Base-by-base conservation (phyloP, 2,329 filamentous ascomycete species). In the Cladorrhinum sp. region DNA sequence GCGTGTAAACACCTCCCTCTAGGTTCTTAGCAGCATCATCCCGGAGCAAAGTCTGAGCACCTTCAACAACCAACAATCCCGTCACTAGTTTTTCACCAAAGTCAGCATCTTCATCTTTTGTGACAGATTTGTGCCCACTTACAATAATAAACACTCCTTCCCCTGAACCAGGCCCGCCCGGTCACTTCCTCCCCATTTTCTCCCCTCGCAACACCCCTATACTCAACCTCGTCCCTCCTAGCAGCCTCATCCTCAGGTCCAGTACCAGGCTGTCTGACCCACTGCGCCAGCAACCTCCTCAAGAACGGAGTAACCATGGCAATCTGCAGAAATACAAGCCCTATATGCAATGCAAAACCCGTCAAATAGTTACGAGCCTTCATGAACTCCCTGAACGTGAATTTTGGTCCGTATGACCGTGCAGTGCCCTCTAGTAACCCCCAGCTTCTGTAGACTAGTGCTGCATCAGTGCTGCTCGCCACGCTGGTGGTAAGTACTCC, bases 1-100 rank as follows among this genome's bases (percentile, higher is more conserved):
- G 86, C 1, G 90, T 93, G 63, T 90, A 84, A 23, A 91, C 51
- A 0, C 67, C 76, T 2, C 89, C 89, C 1, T 78, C 79, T 12
- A 91, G 75, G 36, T 79, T 25, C 18, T 20, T n/a, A 3, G n/a
- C 73, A 12, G 84, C 75, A 13, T 66, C 61, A 41, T 89, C 86
- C 60, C 88, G 79, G 16, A 92, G 75, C 29, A 93, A 76, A 0
- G 85, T 85, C 41, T 83, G 75, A 3, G 88, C 89, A 12, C 82
- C 89, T 67, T 91, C 81, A 1, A 82, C 81, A 13, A 90, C 69
- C 25, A 88, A 78, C 18, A 86, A 69, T 0, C 81, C 90, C 3
- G 89, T 92, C 55, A 91, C 85, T 88, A 55, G 36, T 4, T 32
- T 55, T 65, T 59, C 65, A 58, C 48, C 10, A n/a, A 23, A 9